phyloP scores from a whole-genome alignment of 345 rosid genomes.

The Gossypium thurberi region DNA sequence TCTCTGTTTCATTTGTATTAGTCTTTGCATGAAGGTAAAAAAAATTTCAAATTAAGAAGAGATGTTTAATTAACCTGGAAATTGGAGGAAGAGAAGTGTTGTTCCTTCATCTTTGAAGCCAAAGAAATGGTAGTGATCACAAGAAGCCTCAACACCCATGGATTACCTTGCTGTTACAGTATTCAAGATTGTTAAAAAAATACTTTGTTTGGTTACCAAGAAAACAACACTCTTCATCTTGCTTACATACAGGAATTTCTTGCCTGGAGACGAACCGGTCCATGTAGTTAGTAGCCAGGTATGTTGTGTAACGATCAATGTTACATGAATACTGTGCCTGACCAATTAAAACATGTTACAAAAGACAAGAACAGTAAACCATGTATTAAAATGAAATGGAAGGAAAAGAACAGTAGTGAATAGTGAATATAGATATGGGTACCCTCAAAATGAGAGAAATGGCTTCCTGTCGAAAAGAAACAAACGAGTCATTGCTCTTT shows the following conservation, averaged over 20 bases:
- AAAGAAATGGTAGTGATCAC: conserved; percentile 39
- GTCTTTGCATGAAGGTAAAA: neutral
- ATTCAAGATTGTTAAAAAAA: too few species aligned
- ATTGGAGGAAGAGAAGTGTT: conserved; percentile 20
- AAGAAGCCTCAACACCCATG: conserved; percentile 36
- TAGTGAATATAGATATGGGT: too few species aligned
- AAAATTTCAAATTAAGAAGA: neutral
- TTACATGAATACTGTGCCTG: conserved; percentile 28
- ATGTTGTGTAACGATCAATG: conserved; percentile 25
- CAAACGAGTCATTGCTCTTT: conserved; percentile 11
- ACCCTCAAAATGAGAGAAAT: conserved; percentile 38
- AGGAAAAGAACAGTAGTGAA: too few species aligned
- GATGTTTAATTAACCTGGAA: conserved; percentile 26
- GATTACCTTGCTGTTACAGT: conserved; percentile 28
- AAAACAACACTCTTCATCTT: neutral
- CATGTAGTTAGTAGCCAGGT: conserved; percentile 50
- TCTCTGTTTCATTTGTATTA: conserved; percentile 20
- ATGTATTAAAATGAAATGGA: too few species aligned
- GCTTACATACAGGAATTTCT: conserved; percentile 28
- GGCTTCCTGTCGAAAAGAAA: conserved; percentile 37
- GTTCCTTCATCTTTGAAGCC: conserved; percentile 42
- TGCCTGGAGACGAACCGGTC: conserved; percentile 41
- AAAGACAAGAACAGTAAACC: neutral
- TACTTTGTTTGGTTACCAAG: neutral
- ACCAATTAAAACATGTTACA: neutral